A percentile compares a stretch with the other conserved stretches of the same genome.
Conservation (phyloP, 106 monocot species). For the Dendrobium nobile region DNA sequence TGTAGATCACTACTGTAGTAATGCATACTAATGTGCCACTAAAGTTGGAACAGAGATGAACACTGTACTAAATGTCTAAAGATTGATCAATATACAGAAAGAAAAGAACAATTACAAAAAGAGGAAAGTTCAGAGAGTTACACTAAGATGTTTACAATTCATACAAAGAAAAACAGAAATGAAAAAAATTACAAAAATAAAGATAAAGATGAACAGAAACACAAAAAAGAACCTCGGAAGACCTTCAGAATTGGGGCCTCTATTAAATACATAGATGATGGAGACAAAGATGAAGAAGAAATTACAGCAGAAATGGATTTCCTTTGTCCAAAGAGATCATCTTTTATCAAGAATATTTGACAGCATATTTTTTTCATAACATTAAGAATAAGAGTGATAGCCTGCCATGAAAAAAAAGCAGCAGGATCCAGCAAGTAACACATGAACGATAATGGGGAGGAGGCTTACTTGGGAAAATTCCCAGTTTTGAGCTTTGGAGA, state of each 20-base stretch:
- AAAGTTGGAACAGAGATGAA: too few species aligned
- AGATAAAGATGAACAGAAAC: too few species aligned
- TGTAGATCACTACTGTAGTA: too few species aligned
- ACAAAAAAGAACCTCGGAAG: too few species aligned
- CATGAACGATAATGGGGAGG: not conserved
- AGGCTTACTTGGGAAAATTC: not conserved
- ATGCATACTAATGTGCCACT: too few species aligned
- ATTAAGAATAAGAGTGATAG: not conserved
- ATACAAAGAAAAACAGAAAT: too few species aligned
- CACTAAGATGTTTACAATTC: too few species aligned
- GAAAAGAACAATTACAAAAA: too few species aligned
- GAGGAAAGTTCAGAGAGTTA: too few species aligned
- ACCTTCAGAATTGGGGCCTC: not conserved
- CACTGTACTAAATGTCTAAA: too few species aligned
- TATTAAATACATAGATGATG: not conserved
- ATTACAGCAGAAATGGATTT: not conserved
- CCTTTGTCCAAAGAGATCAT: not conserved
- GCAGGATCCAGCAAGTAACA: constrained; percentile 3
- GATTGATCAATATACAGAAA: too few species aligned
- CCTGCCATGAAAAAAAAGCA: constrained; percentile 9
- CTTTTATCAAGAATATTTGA: not conserved
- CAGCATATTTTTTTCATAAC: not conserved
- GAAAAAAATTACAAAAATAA: too few species aligned
- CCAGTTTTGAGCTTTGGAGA: not conserved
- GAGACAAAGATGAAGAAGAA: not conserved